phyloP scores from a whole-genome alignment of 192 early-diverging fungal species.

The Dissophora ornata region DNA sequence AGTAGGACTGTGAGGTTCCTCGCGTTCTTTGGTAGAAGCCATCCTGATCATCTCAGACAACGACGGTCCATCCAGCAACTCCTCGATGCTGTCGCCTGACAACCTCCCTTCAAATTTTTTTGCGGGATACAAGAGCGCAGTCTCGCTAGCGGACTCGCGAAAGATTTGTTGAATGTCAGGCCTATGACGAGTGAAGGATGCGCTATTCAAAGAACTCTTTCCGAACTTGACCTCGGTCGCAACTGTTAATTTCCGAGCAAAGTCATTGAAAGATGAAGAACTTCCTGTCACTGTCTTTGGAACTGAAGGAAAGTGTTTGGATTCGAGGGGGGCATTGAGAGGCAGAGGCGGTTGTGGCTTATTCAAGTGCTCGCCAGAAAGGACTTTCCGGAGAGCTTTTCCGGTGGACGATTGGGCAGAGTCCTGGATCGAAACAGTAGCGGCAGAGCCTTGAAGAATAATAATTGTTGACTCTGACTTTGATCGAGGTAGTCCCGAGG shows the following conservation, averaged over 20 bases:
- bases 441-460: not conserved
- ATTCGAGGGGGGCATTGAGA: not conserved
- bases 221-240: slow-evolving; percentile 11
- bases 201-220: not conserved
- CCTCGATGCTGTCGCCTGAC: slow-evolving; percentile 10
- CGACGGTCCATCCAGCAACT: slow-evolving; percentile 1
- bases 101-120: not conserved
- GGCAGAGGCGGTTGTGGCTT: slow-evolving; percentile 51
- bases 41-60: not conserved
- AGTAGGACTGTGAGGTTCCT: slow-evolving; percentile 4
- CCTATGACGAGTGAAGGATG: not conserved
- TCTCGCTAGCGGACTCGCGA: slow-evolving; percentile 7
- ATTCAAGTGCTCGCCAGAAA: slow-evolving; percentile 35
- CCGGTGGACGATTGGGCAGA: not conserved
- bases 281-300: not conserved
- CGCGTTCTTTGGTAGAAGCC: slow-evolving; percentile 21
- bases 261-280: slow-evolving; percentile 19
- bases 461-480: not conserved
- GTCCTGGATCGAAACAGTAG: not conserved
- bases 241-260: slow-evolving; percentile 22
- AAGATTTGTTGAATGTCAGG: slow-evolving; percentile 23
- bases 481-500: not conserved
- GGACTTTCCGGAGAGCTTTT: slow-evolving; percentile 16
- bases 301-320: not conserved
- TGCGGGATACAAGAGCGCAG: not conserved